Conservation (phyloP, 1,284 basidiomycete genomes). For the Mrakiaceae sp. region DNA sequence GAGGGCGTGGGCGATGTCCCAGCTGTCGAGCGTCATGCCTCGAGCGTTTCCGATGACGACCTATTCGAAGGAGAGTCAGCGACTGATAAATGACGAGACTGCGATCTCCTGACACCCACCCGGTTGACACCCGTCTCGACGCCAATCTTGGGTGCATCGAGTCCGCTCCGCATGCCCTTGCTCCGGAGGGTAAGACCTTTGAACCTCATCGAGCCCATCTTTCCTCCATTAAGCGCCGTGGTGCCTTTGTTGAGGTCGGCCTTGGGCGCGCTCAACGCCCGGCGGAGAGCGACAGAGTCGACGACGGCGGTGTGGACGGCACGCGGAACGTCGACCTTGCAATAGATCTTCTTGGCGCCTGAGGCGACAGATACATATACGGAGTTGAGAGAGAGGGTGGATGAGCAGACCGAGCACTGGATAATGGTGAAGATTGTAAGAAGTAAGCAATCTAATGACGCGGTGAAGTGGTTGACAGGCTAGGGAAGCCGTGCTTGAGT, state of each 20-base stretch:
- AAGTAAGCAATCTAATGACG: not conserved
- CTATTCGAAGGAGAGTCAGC: not conserved
- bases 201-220: slow-evolving; percentile 19
- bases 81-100: not conserved
- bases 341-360: slow-evolving; percentile 18
- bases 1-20: slow-evolving; percentile 21
- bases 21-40: slow-evolving; percentile 19
- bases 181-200: slow-evolving; percentile 20
- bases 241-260: not conserved
- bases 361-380: slow-evolving; percentile 17
- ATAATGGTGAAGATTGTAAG: not conserved
- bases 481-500: too few relatives aligned
- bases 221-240: not conserved
- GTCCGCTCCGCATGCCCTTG: slow-evolving; percentile 3
- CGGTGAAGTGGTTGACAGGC: not conserved
- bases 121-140: not conserved
- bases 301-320: slow-evolving; percentile 19
- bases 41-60: slow-evolving; percentile 17
- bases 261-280: slow-evolving; percentile 16
- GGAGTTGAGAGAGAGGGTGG: slow-evolving; percentile 19
- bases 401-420: slow-evolving; percentile 20
- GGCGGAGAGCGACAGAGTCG: slow-evolving; percentile 20
- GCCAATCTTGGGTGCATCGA: slow-evolving; percentile 15
- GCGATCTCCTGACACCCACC: not conserved
- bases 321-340: slow-evolving; percentile 20